Evolutionary conservation across 192 early-diverging fungal genomes (phyloP), one percentile per base, ranked within the genome.

Genomic region (Mortierella claussenii): DNA sequence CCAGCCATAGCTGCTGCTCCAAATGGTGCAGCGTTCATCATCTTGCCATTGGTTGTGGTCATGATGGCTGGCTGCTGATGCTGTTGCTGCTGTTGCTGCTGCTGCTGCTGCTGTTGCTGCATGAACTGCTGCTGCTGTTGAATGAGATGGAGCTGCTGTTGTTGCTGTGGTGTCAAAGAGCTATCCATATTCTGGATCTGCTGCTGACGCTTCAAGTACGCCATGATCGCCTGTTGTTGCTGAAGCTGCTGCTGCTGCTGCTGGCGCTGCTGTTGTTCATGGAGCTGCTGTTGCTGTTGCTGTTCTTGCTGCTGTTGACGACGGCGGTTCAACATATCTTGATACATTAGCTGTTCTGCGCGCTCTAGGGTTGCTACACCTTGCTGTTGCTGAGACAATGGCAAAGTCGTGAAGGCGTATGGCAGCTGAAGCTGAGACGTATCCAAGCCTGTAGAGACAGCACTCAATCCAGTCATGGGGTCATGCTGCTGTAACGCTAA

Each of bases 41-140:
- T 76, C 64, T 76, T 76, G 47, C 73, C 73, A 51, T 76, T 76
- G 4, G 73, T 76, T 12, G 73, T 76, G 9, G 73, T 76, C 73
- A 76, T 67, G 31, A 76, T 76, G 2, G 73, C 58, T 3, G 73
- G 73, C 32, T 64, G 54, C 33, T 73, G 69, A 36, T 63, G 69
- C 47, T 58, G 60, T 23, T 71, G 69, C 36, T 63, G 60, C 60
- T 73, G 69, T 21, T 65, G 62, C 40, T 65, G 64, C 36, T 76
- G 71, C 18, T 67, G 73, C 34, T 67, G 59, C 24, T 76, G 73
- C 28, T 67, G 60, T 32, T 67, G 65, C 45, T 55, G 57, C 52
- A 61, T 30, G 43, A 61, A 36, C 36, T 75, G 71, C 33, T 75
- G 71, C 28, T 75, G 71, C 49, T 65, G 70, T 31, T 65, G 70